phyloP scores from a whole-genome alignment of 2,329 filamentous ascomycete genomes.

The Penicillium paneum region DNA sequence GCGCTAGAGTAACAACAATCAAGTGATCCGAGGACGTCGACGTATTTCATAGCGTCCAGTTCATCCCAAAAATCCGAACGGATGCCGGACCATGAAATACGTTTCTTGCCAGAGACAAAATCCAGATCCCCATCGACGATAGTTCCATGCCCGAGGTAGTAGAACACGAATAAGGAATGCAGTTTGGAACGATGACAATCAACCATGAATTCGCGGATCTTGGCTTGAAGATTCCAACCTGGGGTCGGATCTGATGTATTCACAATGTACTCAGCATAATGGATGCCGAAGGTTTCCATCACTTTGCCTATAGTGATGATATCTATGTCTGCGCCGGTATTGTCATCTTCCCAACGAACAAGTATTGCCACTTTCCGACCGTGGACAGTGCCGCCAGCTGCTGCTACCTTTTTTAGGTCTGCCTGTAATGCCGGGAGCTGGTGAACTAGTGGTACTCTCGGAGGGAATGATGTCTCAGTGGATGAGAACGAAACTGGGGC shows the following conservation, averaged over 20 bases:
- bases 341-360: neutral
- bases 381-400: neutral
- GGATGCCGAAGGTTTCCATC: neutral
- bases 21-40: neutral
- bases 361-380: neutral
- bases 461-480: neutral
- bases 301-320: neutral
- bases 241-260: neutral
- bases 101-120: neutral
- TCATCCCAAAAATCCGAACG: neutral
- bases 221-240: neutral
- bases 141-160: neutral
- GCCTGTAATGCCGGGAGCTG: slow-evolving; percentile 49
- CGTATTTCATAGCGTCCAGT: neutral
- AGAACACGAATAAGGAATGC: neutral
- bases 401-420: neutral
- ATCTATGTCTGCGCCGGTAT: neutral
- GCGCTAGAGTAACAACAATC: neutral
- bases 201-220: neutral
- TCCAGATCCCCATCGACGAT: neutral
- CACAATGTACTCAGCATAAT: neutral
- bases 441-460: neutral
- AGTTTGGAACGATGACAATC: neutral
- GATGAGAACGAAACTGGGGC: neutral
- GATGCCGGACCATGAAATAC: neutral